Base-by-base conservation (phyloP, 1,284 basidiomycete genomes). In the Lentinula novae-zelandiae region DNA sequence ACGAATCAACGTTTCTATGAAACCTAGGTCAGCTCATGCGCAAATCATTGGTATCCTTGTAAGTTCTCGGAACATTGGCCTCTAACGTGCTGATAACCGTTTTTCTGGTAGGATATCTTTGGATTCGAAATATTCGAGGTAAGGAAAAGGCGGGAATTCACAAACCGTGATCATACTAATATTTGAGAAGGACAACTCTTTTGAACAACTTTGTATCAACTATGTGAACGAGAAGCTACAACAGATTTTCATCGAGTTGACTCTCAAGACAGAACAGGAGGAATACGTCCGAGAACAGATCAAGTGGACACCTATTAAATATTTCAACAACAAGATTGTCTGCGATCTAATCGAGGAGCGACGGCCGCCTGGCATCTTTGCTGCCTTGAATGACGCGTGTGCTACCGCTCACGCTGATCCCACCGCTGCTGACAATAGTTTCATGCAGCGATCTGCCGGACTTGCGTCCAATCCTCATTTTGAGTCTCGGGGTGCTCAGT, bases 201-300 rank as follows among this genome's bases (percentile, higher is more conserved):
- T 98, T 72, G 96, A 98, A 72, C 95, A 99, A 76, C 86, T 99
- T 20, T 99, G 97, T 79, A 99, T 99, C 84, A 99, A 99, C 80
- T 99, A 99, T 70, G 97, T 99, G 79, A 99, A 99, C 82, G 97
- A 99, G 77, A 98, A 98, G 76, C 84, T 95, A 8, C 96, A 98
- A 69, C 97, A 99, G 73, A 98, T 99, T 72, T 99, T 99, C 76
- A 99, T 99, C 71, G 96, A 99, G 74, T 82, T 99, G 55, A 99
- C 97, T 0, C 82, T 99, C 69, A 99, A 99, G 81, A 95, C 96
- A 12, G 97, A 99, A 73, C 97, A 99, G 75, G 97, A 99, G 73
- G 97, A 99, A 77, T 99, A 99, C 71, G 95, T 96, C 20, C 85
- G 92, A 63, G 96, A 99, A 73, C 92, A 97, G 76, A 99, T 99